phyloP scores from a whole-genome alignment of 805 yeast genomes.

The Wickerhamiella nectarea region DNA sequence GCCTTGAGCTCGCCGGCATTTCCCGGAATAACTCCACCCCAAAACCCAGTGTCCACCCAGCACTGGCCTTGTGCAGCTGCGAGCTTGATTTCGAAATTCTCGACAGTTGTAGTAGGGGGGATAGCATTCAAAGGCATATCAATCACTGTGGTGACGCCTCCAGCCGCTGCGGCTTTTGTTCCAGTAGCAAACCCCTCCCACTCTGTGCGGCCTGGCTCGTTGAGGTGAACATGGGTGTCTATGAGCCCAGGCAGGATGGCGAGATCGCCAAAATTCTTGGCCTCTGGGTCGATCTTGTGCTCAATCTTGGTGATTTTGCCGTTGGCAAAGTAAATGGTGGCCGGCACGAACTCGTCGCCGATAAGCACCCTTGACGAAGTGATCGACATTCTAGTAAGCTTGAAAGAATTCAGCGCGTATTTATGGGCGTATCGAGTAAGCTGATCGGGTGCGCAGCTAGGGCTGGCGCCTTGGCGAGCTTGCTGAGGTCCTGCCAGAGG shows the following conservation, averaged over 20 bases:
- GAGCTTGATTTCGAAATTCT: slow-evolving; percentile 59
- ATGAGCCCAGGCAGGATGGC: slow-evolving; percentile 80
- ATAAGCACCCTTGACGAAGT: slow-evolving; percentile 19
- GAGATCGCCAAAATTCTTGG: slow-evolving; percentile 44
- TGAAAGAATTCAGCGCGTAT: no score
- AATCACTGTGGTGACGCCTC: slow-evolving; percentile 90
- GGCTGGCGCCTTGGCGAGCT: no score
- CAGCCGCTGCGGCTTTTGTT: slow-evolving; percentile 84
- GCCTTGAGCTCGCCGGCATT: slow-evolving; percentile 60
- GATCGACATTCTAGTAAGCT: slow-evolving; percentile 1
- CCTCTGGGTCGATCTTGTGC: slow-evolving; percentile 22
- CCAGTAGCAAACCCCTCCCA: slow-evolving; percentile 99
- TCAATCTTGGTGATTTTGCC: slow-evolving; percentile 48
- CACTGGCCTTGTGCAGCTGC: slow-evolving; percentile 67
- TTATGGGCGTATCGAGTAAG: slow-evolving; percentile 1
- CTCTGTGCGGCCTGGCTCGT: slow-evolving; percentile 95
- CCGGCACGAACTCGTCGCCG: slow-evolving; percentile 19
- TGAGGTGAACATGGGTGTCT: slow-evolving; percentile 86
- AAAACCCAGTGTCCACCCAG: slow-evolving; percentile 89
- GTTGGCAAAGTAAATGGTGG: slow-evolving; percentile 25
- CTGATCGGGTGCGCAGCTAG: not conserved
- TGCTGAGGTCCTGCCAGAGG: no score
- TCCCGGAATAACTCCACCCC: slow-evolving; percentile 89
- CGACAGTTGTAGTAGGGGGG: slow-evolving; percentile 84
- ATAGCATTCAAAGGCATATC: slow-evolving; percentile 95